Percentiles rank a stretch among this genome's conserved stretches.
phyloP scores from a whole-genome alignment of 805 yeast species.

The Saccharomyces eubayanus region DNA sequence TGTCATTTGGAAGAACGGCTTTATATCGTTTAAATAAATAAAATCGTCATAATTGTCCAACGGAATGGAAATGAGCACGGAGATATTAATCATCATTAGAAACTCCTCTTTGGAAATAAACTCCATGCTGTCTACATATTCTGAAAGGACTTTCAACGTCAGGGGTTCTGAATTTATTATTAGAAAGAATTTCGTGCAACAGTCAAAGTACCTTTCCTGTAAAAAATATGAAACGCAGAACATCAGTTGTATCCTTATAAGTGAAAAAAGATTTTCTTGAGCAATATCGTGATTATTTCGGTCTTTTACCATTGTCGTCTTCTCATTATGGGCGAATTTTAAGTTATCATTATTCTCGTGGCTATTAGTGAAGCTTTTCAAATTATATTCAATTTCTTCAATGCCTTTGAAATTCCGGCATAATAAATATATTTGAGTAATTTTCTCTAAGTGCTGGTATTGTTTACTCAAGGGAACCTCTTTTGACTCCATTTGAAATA shows the following conservation, averaged over 20 bases:
- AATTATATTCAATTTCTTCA: slow-evolving; percentile 21
- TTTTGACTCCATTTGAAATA: slow-evolving; percentile 13
- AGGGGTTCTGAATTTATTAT: slow-evolving; percentile 2
- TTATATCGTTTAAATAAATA: slow-evolving; percentile 12
- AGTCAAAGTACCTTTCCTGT: slow-evolving; percentile 19
- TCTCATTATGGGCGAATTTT: too few relatives aligned
- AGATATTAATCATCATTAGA: slow-evolving; percentile 17
- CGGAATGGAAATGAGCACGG: slow-evolving; percentile 21
- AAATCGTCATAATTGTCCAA: slow-evolving; percentile 24
- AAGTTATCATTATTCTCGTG: background rate
- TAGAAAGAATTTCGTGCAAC: slow-evolving; percentile 15
- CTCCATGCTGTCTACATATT: background rate
- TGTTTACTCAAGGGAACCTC: slow-evolving; percentile 3
- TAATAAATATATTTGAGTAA: slow-evolving; percentile 13
- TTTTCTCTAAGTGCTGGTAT: slow-evolving; percentile 14
- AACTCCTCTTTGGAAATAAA: slow-evolving; percentile 15
- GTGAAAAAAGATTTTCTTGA: slow-evolving; percentile 9
- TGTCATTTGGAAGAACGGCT: slow-evolving; percentile 8
- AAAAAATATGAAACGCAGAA: slow-evolving; percentile 13
- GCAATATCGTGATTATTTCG: background rate
- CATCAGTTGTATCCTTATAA: slow-evolving; percentile 10
- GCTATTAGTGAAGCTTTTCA: slow-evolving; percentile 4
- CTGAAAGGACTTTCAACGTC: slow-evolving; percentile 3
- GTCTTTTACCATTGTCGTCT: background rate
- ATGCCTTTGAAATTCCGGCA: slow-evolving; percentile 14